Percentiles rank a stretch among this genome's conserved stretches.
Conservation (phyloP, 768 basidiomycete species). For the Xerocomellus chrysenteron region DNA sequence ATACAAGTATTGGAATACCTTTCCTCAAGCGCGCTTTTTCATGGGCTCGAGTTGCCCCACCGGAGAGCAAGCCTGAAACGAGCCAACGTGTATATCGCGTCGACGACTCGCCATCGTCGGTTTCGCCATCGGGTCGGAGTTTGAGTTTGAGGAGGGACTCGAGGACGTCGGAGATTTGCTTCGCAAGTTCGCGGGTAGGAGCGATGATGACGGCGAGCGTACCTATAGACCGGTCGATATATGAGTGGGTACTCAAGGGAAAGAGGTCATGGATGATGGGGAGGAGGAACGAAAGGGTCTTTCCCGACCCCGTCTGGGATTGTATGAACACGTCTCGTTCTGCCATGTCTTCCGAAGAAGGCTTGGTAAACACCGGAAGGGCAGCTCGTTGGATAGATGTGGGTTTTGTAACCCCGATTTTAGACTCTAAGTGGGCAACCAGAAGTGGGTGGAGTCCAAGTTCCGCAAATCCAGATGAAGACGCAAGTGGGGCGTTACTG, state of each 20-base stretch:
- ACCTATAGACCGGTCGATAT: constrained; percentile 92
- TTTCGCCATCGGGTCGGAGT: constrained; percentile 56
- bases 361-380: constrained; percentile 58
- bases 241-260: constrained; percentile 84
- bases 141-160: constrained; percentile 77
- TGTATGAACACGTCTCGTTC: constrained; percentile 87
- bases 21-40: constrained; percentile 96
- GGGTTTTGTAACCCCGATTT: constrained; percentile 81
- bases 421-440: constrained; percentile 69
- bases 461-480: constrained; percentile 75
- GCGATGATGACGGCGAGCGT: constrained; percentile 93
- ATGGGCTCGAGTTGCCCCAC: constrained; percentile 91
- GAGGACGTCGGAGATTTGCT: constrained; percentile 95
- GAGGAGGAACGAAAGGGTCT: constrained; percentile 89
- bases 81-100: constrained; percentile 81
- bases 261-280: constrained; percentile 95
- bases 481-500: constrained; percentile 80
- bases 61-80: constrained; percentile 88
- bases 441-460: constrained; percentile 84
- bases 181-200: constrained; percentile 93
- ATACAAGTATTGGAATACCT: constrained; percentile 91
- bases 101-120: constrained; percentile 44
- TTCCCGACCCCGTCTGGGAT: constrained; percentile 96
- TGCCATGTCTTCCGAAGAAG: constrained; percentile 35
- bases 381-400: constrained; percentile 86